These are phyloP conservation scores for Adansonia digitata DNA, from an alignment of 345 rosid genomes.

Conservation along the genomic window DNA sequence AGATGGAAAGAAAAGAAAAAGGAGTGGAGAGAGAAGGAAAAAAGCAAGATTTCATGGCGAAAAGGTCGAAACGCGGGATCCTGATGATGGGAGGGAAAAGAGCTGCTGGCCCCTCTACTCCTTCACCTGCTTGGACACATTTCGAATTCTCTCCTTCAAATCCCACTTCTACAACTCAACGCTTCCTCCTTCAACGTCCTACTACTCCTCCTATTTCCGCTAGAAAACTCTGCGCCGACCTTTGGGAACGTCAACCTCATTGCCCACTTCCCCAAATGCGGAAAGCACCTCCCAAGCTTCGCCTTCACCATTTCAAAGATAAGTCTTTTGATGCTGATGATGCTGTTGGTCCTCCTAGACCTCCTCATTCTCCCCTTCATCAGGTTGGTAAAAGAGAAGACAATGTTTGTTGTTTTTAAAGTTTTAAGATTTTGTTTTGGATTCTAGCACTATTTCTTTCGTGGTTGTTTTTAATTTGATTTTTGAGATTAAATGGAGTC, in stretches of 20 bases:
- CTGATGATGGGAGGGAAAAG: slow-evolving; percentile 46
- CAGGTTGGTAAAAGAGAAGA: slow-evolving; percentile 32
- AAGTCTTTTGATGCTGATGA: slow-evolving; percentile 10
- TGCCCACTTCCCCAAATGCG: slow-evolving; percentile 22
- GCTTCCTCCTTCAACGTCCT: slow-evolving; percentile 31
- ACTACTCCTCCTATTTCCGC: slow-evolving; percentile 40
- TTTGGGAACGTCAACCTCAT: slow-evolving; percentile 69
- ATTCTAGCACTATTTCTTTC: neutral
- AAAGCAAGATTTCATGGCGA: slow-evolving; percentile 28
- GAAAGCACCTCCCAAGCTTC: slow-evolving; percentile 18
- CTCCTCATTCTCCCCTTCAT: slow-evolving; percentile 21
- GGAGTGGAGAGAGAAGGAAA: slow-evolving; percentile 28
- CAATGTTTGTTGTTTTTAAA: neutral
- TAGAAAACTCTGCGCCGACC: slow-evolving; percentile 67
- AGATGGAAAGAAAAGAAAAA: slow-evolving; percentile 28
- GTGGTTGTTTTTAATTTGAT: neutral
- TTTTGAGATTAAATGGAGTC: neutral
- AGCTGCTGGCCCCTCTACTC: slow-evolving; percentile 79
- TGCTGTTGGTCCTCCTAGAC: slow-evolving; percentile 21
- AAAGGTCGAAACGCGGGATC: slow-evolving; percentile 33
- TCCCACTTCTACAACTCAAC: slow-evolving; percentile 15
- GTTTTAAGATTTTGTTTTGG: neutral
- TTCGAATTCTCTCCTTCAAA: slow-evolving; percentile 37
- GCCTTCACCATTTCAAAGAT: slow-evolving; percentile 11
- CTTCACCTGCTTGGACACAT: slow-evolving; percentile 84